A percentile compares a stretch with the other conserved stretches of the same genome.
Conservation (phyloP, 306 rosid species). For the Cucumis cinereus region DNA sequence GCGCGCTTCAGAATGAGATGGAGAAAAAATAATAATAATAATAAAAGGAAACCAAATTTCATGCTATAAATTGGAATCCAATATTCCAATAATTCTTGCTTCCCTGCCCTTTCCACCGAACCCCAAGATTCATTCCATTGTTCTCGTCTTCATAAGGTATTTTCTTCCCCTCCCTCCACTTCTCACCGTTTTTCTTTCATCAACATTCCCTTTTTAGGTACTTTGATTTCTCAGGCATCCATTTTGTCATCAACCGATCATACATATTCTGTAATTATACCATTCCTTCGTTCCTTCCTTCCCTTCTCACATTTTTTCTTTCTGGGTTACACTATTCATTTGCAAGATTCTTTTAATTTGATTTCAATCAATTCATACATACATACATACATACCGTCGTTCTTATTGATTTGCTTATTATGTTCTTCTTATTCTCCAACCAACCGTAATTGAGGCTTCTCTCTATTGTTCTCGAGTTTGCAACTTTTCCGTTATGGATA, state of each 20-base stretch:
- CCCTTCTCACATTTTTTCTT: background rate
- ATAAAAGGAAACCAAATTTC: background rate
- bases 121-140: background rate
- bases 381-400: background rate
- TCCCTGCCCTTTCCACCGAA: too few species aligned
- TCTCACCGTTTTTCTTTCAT: background rate
- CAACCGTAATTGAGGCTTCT: background rate
- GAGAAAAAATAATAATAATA: background rate
- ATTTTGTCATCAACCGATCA: background rate
- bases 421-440: background rate
- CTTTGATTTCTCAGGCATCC: background rate
- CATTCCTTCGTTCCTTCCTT: background rate
- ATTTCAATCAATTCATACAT: too few species aligned
- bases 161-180: background rate
- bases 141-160: background rate
- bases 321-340: background rate
- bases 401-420: background rate
- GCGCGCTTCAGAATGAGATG: background rate
- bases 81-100: background rate
- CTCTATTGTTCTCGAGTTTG: background rate
- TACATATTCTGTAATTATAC: background rate
- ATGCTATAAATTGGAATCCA: background rate
- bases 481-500: slow-evolving; percentile 24
- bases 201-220: background rate
- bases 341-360: background rate